Evolutionary conservation across 768 basidiomycete genomes (phyloP).

Genomic region (Pulveroboletus sp.): DNA sequence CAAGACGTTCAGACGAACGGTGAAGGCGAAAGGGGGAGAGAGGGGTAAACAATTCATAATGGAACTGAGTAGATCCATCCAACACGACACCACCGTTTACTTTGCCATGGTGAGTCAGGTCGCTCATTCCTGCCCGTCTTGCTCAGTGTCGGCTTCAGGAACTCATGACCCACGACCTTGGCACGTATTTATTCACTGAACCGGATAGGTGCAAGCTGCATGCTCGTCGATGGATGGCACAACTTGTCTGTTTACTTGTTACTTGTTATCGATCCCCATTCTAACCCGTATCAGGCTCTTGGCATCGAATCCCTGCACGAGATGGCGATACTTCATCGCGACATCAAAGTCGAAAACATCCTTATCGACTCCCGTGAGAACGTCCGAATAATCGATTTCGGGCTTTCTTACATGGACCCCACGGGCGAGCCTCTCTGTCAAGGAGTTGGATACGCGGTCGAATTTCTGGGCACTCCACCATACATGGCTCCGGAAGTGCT

Average conservation of each 20-base stretch:
- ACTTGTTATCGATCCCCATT: background rate
- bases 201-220: constrained; percentile 23
- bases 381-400: constrained; percentile 41
- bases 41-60: constrained; percentile 36
- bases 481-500: constrained; percentile 42
- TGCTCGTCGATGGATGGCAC: constrained; percentile 37
- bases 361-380: constrained; percentile 45
- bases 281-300: constrained; percentile 29
- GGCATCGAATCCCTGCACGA: constrained; percentile 45
- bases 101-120: constrained; percentile 38
- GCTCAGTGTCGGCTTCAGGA: constrained; percentile 27
- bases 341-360: constrained; percentile 68
- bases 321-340: constrained; percentile 62
- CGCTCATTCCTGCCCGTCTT: background rate
- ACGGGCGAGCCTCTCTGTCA: constrained; percentile 9
- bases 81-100: constrained; percentile 25
- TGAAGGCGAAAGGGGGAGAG: constrained; percentile 12
- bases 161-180: constrained; percentile 37
- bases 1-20: constrained; percentile 33
- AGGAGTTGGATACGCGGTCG: constrained; percentile 15
- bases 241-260: constrained; percentile 28
- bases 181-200: constrained; percentile 24
- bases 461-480: constrained; percentile 32
- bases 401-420: constrained; percentile 27
- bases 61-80: constrained; percentile 34